These are phyloP conservation scores for Fusarium xylarioides DNA, from an alignment of 2,329 filamentous ascomycete species.

Conservation along the genomic window DNA sequence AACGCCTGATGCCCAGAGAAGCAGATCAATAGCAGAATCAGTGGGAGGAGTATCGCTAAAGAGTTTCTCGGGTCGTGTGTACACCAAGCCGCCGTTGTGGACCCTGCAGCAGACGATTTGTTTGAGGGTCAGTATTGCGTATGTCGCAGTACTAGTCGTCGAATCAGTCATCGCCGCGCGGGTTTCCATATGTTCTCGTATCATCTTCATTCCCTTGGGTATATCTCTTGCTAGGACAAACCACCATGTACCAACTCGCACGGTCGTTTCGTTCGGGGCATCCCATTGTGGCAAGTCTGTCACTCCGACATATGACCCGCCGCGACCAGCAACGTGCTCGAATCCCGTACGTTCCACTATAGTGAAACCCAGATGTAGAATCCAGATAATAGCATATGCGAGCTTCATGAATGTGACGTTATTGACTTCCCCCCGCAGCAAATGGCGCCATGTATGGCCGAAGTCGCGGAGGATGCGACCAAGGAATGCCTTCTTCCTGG, in stretches of 20 bases:
- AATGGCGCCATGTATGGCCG: constrained; percentile 33
- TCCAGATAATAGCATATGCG: constrained; percentile 28
- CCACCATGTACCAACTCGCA: constrained; percentile 29
- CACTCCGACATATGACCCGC: constrained; percentile 14
- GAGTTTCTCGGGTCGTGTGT: constrained; percentile 12
- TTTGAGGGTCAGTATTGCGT: constrained; percentile 26
- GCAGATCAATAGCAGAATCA: constrained; percentile 26
- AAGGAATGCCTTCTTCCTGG: constrained; percentile 17
- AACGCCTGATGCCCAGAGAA: constrained; percentile 28
- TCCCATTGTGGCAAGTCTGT: constrained; percentile 30
- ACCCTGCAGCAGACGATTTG: constrained; percentile 25
- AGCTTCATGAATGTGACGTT: constrained; percentile 26
- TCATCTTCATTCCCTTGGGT: constrained; percentile 20
- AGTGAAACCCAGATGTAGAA: not conserved
- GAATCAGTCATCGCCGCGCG: fast-evolving
- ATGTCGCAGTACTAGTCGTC: not conserved
- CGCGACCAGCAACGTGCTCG: not conserved
- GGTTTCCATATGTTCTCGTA: constrained; percentile 11
- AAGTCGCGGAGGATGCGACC: constrained; percentile 27
- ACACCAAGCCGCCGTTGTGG: not conserved
- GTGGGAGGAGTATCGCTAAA: constrained; percentile 4
- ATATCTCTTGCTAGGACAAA: constrained; percentile 22
- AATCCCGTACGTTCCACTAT: constrained; percentile 4
- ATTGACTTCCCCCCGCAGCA: constrained; percentile 28
- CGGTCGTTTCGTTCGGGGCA: not conserved